Evolutionary conservation across 768 basidiomycete species (phyloP).

Genomic region (Cystofilobasidium ferigula): DNA sequence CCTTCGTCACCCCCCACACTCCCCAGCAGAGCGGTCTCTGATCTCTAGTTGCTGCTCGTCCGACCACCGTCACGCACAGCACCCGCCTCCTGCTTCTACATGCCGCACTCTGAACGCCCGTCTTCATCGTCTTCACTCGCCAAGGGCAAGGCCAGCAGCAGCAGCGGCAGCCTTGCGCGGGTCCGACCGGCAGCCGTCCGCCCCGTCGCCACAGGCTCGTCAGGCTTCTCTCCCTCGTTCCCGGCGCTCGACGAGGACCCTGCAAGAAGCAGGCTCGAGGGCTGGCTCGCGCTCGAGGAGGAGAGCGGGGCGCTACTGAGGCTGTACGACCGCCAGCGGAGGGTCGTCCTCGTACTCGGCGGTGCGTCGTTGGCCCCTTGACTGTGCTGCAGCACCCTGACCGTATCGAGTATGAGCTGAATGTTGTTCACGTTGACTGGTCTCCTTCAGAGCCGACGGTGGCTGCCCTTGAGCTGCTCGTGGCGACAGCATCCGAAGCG

Average conservation of each 20-base stretch:
- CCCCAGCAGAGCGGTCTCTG: no score
- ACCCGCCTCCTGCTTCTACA: no score
- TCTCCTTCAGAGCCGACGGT: not conserved
- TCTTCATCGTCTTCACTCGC: not conserved
- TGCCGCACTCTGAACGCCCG: no score
- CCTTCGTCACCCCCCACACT: no score
- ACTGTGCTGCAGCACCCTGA: not conserved
- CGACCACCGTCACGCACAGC: no score
- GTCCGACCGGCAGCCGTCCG: not conserved
- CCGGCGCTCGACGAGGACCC: conserved; percentile 4
- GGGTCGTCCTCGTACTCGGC: conserved; percentile 7
- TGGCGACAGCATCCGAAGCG: not conserved
- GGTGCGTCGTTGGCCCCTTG: not conserved
- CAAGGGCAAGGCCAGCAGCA: not conserved
- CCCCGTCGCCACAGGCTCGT: not conserved
- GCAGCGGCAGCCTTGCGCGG: no score
- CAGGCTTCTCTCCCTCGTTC: not conserved
- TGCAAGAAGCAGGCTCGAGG: not conserved
- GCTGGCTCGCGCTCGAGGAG: conserved; percentile 2
- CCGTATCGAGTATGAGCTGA: no score
- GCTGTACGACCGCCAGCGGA: not conserved
- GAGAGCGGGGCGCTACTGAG: not conserved
- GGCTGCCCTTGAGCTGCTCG: not conserved
- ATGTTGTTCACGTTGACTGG: no score
- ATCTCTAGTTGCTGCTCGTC: no score